Conservation (phyloP, 2,329 filamentous ascomycete genomes). For the Colletotrichum phormii region DNA sequence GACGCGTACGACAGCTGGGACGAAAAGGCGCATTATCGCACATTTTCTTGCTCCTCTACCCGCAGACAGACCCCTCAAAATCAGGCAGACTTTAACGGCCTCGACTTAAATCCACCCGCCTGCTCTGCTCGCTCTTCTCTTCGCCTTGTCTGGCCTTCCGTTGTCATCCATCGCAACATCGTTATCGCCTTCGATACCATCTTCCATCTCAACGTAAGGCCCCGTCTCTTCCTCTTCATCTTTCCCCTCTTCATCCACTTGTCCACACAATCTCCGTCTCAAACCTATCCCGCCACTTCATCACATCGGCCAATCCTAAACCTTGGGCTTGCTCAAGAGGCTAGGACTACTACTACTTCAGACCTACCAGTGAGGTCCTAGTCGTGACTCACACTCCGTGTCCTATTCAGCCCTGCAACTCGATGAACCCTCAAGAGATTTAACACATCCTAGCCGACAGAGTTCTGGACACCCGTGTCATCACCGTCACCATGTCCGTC, state of each 20-base stretch:
- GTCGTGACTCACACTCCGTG: conserved; percentile 47
- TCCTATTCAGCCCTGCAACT: conserved; percentile 40
- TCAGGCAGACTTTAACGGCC: conserved; percentile 35
- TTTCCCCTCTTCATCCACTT: conserved; percentile 2
- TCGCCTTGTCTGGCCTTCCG: conserved; percentile 4
- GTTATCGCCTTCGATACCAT: conserved; percentile 4
- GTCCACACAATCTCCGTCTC: conserved; percentile 11
- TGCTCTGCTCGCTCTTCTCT: conserved; percentile 19
- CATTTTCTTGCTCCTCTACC: conserved; percentile 7
- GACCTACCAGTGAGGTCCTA: conserved; percentile 27
- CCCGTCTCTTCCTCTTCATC: conserved; percentile 10
- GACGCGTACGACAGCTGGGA: conserved; percentile 30
- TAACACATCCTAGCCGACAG: conserved; percentile 39
- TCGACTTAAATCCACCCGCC: conserved; percentile 34
- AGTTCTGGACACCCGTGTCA: conserved; percentile 47
- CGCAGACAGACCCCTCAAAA: conserved; percentile 11
- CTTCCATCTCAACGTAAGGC: conserved; percentile 18
- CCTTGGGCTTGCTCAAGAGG: conserved; percentile 27
- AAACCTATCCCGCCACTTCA: conserved; percentile 29
- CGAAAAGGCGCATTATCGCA: conserved; percentile 6
- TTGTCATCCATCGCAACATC: neutral
- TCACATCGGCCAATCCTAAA: conserved; percentile 34
- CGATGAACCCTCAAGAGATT: conserved; percentile 34
- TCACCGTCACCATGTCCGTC: conserved; percentile 53
- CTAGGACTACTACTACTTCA: conserved; percentile 32